Evolutionary conservation across 2,329 filamentous ascomycete species (phyloP), one percentile per base, ranked within the genome.

Genomic region (Monilinia polystroma): DNA sequence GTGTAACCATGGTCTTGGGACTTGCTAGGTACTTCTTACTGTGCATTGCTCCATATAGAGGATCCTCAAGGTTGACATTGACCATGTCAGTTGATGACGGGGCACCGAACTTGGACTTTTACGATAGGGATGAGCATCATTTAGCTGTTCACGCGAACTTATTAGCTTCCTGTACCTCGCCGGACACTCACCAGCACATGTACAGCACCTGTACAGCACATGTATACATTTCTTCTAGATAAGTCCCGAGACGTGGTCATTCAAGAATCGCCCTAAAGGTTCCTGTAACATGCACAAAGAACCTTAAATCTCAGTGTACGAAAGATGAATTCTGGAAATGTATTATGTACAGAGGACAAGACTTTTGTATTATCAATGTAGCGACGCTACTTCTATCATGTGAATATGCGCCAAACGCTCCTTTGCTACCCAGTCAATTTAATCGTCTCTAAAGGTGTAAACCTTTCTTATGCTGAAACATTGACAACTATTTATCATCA

Each of bases 331-430:
- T 56, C 16, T 38, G 5, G n/a, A 29, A 38, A 8, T 43, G 3
- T 41, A 29, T 47, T 52, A 53, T 58, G 20, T 66, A 45, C 18
- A 43, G n/a, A 55, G 51, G 26, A 54, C 47, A 63, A 55, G 12
- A 63, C 60, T 63, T 63, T 63, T 63, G 49, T 63, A 63, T 63
- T 63, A 63, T 63, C 35, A 26, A 51, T 38, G 45, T 62, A 51
- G 58, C 58, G n/a, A 51, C n/a, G 23, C 60, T 63, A 63, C 60
- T 63, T 62, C 32, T 35, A 59, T 62, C 57, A 53, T 62, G 29
- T 51, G n/a, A 60, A 43, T 29, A 32, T 66, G 55, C 64, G 64
- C 64, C 64, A 60, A 32, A 59, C 29, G 55, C 64, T 66, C 64
- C 64, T 23, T 65, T 66, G 64, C 55, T 59, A 52, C 64, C 64